These are phyloP conservation scores for Penicillium decumbens DNA, from an alignment of 2,329 filamentous ascomycete species.

Conservation along the genomic window DNA sequence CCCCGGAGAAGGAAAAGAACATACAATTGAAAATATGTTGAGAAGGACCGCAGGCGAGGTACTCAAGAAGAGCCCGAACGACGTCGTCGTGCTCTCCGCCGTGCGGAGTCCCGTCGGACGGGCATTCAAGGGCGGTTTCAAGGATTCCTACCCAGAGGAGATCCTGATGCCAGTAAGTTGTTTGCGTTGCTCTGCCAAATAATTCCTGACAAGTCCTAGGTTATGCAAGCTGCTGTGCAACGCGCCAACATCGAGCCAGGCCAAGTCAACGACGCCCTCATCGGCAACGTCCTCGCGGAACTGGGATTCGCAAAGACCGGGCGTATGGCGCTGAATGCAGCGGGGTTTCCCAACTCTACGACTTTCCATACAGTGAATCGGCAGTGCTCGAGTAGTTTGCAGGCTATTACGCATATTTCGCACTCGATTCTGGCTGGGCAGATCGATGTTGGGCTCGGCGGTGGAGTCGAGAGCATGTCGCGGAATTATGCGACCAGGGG, in stretches of 20 bases:
- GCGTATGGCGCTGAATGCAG: slow-evolving; percentile 78
- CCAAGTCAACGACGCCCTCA: slow-evolving; percentile 71
- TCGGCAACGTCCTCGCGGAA: slow-evolving; percentile 68
- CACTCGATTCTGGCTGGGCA: slow-evolving; percentile 71
- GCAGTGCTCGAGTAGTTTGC: slow-evolving; percentile 91
- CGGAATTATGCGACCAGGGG: slow-evolving; percentile 24
- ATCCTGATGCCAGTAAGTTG: slow-evolving; percentile 21
- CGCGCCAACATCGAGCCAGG: slow-evolving; percentile 62
- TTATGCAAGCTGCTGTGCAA: slow-evolving; percentile 24
- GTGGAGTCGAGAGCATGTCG: slow-evolving; percentile 84
- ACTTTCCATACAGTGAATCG: slow-evolving; percentile 76
- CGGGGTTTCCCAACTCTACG: slow-evolving; percentile 84
- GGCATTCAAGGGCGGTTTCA: slow-evolving; percentile 82
- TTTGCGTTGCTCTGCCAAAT: neutral
- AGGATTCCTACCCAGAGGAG: slow-evolving; percentile 53
- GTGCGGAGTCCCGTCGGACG: slow-evolving; percentile 81
- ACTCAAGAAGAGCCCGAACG: slow-evolving; percentile 70
- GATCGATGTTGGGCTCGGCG: slow-evolving; percentile 81
- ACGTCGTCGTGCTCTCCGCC: slow-evolving; percentile 88
- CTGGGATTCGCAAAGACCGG: slow-evolving; percentile 78
- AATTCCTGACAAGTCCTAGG: slow-evolving; percentile 5
- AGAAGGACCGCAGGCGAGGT: slow-evolving; percentile 12
- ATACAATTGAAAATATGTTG: slow-evolving; percentile 4
- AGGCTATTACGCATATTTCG: slow-evolving; percentile 86
- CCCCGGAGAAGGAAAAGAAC: neutral